Evolutionary conservation across 2,329 filamentous ascomycete species (phyloP).

Genomic region (Sporothrix inflata): DNA sequence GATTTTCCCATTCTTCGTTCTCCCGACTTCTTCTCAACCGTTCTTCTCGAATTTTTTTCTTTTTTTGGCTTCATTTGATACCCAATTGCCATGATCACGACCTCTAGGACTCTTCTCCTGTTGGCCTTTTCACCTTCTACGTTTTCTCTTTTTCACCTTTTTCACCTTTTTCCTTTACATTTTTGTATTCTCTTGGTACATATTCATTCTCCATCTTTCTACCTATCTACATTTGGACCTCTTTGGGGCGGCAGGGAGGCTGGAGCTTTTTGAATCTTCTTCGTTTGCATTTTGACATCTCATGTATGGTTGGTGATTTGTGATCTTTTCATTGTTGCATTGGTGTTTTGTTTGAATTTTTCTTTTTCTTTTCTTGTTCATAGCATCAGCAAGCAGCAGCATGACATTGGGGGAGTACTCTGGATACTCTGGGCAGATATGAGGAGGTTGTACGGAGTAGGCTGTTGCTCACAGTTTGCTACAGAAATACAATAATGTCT

Average conservation of each 20-base stretch:
- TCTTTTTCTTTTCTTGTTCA: background rate
- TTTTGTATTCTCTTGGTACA: conserved; percentile 27
- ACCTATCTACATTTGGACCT: background rate
- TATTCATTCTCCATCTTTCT: conserved; percentile 22
- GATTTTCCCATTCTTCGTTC: background rate
- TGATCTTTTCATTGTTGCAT: conserved; percentile 11
- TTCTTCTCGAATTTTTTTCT: background rate
- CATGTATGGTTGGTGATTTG: background rate
- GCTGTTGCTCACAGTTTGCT: background rate
- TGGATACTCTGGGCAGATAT: background rate
- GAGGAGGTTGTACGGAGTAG: background rate
- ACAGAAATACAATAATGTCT: conserved; percentile 13
- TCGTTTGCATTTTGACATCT: conserved; percentile 9
- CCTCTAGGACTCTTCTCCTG: conserved; percentile 25
- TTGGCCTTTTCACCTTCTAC: background rate
- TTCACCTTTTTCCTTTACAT: conserved; percentile 9
- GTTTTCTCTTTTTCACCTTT: background rate
- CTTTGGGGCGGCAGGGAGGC: background rate
- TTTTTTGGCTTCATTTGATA: conserved; percentile 28
- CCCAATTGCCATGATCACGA: conserved; percentile 28
- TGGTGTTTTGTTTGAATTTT: background rate
- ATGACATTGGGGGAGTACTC: conserved; percentile 4
- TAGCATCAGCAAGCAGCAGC: conserved; percentile 23
- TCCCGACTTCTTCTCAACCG: background rate
- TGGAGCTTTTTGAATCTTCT: background rate